phyloP scores from a whole-genome alignment of 257 asterid genomes.

The Solanum ossicruentum region DNA sequence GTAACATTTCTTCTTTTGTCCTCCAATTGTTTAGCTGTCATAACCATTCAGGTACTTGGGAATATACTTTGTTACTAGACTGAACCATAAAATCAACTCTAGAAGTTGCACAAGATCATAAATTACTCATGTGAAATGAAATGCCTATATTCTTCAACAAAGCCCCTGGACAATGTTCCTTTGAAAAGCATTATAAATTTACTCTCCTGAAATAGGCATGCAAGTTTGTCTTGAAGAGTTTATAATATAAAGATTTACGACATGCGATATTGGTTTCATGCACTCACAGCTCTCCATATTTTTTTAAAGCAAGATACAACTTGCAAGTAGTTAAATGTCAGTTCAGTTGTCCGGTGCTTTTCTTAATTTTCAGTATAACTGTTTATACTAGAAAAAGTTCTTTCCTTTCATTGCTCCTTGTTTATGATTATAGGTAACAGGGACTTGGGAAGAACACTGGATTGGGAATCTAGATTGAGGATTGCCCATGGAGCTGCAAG shows the following conservation, averaged over 20 bases:
- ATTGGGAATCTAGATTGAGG: constrained; percentile 55
- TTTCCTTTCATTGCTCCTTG: not conserved
- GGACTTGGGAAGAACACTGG: constrained; percentile 33
- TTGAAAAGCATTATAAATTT: not conserved
- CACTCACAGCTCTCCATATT: not conserved
- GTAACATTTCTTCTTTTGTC: constrained; percentile 12
- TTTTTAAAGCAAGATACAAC: not conserved
- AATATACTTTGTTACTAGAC: not conserved
- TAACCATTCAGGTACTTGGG: not conserved
- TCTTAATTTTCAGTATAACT: not conserved
- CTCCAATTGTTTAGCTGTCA: not conserved
- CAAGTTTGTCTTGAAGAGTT: not conserved
- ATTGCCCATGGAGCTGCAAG: constrained; percentile 54
- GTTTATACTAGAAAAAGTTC: not conserved
- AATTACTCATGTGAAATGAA: not conserved
- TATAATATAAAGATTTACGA: not conserved
- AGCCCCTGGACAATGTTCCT: not conserved
- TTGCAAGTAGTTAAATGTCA: not conserved
- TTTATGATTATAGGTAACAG: constrained; percentile 27
- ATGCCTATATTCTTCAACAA: not conserved
- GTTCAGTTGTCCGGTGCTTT: not conserved
- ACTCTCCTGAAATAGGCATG: not conserved
- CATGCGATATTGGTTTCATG: not conserved
- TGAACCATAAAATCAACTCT: not conserved
- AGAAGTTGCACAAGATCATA: not conserved